Evolutionary conservation across 2,329 filamentous ascomycete genomes (phyloP), one percentile per base, ranked within the genome.

Genomic region (Orbilia quercus): DNA sequence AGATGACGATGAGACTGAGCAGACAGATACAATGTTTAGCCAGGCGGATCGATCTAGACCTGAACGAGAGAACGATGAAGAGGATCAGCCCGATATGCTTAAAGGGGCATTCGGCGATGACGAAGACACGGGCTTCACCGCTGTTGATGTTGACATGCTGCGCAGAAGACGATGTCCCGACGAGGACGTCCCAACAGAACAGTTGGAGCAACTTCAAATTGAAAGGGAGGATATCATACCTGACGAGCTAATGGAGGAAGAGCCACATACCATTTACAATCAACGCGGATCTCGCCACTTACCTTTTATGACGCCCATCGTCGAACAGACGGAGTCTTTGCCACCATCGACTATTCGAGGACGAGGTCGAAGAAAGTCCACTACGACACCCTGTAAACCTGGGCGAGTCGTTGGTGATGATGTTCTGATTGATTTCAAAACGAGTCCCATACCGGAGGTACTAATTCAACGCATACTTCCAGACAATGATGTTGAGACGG

Each of bases 291-390:
- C 97, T 78, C 96, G 93, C 81, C 89, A 93, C 62, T 84, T 98
- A 7, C 95, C 94, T 1, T 99, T 98, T 80, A 98, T 99, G 95
- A 99, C 95, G 0, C 95, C 95, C 1, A 99, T 99, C 76, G 94
- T 95, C 0, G 95, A 99, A 81, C 89, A 92, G 77, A 99, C 95
- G 0, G 95, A 99, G 81, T 90, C 89, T 9, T 74, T 75, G 45
- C 76, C 69, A 20, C 70, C 66, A 64, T 79, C 70, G 78, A 82
- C 62, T 78, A 77, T 66, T 42, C 65, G 75, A 25, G 76, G 70
- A 23, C 73, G 66, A 71, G 22, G 75, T 64, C 67, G 76, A 42
- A 62, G 77, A 42, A 74, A 78, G 69, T 73, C 69, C 47, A 73
- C 69, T n/a, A 73, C 69, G 51, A 80, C 45, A 55, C 78, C 34